These are phyloP conservation scores for Combretum micranthum DNA, from an alignment of 345 rosid genomes.

Conservation along the genomic window DNA sequence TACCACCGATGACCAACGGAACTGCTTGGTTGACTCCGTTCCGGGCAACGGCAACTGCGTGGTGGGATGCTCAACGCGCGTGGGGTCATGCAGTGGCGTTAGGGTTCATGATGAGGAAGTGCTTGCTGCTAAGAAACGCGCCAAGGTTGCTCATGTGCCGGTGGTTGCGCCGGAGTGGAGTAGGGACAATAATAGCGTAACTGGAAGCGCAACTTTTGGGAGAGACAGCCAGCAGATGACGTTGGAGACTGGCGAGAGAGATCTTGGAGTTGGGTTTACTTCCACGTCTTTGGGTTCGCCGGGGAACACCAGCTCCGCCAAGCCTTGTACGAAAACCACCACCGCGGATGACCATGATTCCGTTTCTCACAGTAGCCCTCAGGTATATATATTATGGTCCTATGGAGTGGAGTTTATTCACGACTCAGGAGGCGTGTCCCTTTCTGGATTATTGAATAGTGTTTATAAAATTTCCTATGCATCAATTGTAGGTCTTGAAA, in stretches of 20 bases:
- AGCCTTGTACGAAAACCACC: slow-evolving; percentile 22
- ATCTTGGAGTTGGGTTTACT: slow-evolving; percentile 31
- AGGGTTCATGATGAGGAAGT: slow-evolving; percentile 8
- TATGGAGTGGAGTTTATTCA: too few species aligned
- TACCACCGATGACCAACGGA: slow-evolving; percentile 18
- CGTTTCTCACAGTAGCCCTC: slow-evolving; percentile 53
- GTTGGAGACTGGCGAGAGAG: slow-evolving; percentile 49
- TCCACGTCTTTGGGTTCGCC: slow-evolving; percentile 56
- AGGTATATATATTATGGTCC: slow-evolving; percentile 20
- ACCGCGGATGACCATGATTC: slow-evolving; percentile 64
- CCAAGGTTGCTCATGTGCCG: slow-evolving; percentile 32
- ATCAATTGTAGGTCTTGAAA: not conserved
- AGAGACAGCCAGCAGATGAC: slow-evolving; percentile 39
- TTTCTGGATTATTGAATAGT: too few species aligned
- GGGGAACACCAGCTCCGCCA: slow-evolving; percentile 38
- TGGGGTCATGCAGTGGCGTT: slow-evolving; percentile 51
- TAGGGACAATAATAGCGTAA: slow-evolving; percentile 46
- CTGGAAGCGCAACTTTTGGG: slow-evolving; percentile 54
- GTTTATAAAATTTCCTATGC: too few species aligned
- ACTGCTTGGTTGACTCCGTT: not conserved
- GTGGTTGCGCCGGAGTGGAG: slow-evolving; percentile 50
- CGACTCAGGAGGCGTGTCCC: too few species aligned
- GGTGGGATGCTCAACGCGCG: slow-evolving; percentile 42
- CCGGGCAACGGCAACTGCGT: slow-evolving; percentile 16
- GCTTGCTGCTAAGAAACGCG: slow-evolving; percentile 15